Conservation (phyloP, 2,329 filamentous ascomycete genomes). For the Colletotrichum aenigma region DNA sequence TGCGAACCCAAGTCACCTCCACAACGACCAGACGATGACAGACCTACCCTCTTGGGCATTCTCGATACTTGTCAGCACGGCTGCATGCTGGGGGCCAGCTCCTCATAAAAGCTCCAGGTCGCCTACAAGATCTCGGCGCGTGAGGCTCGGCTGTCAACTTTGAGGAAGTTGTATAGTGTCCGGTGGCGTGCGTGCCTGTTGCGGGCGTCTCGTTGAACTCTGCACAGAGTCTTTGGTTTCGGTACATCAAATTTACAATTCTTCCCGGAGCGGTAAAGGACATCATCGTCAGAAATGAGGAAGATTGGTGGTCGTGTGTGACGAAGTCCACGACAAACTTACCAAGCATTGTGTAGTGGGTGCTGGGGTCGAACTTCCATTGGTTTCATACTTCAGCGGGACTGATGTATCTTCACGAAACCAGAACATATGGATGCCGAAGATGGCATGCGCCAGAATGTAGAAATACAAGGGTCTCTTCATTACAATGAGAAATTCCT, state of each 20-base stretch:
- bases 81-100: background rate
- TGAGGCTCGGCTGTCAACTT: background rate
- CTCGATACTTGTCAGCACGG: background rate
- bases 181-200: background rate
- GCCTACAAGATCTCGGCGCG: background rate
- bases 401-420: background rate
- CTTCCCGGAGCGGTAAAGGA: background rate
- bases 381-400: background rate
- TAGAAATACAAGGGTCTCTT: background rate
- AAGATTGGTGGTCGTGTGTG: background rate
- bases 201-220: background rate
- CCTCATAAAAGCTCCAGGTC: background rate
- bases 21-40: background rate
- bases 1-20: background rate
- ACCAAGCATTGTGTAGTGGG: background rate
- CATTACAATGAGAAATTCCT: background rate
- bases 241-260: background rate
- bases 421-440: background rate
- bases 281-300: background rate
- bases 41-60: background rate
- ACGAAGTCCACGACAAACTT: background rate
- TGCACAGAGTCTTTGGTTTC: background rate
- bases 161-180: background rate
- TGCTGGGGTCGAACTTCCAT: background rate
- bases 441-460: background rate